Percentiles rank a stretch among this genome's conserved stretches.
phyloP scores from a whole-genome alignment of 2,329 filamentous ascomycete genomes.

The Raffaelea albimanens region DNA sequence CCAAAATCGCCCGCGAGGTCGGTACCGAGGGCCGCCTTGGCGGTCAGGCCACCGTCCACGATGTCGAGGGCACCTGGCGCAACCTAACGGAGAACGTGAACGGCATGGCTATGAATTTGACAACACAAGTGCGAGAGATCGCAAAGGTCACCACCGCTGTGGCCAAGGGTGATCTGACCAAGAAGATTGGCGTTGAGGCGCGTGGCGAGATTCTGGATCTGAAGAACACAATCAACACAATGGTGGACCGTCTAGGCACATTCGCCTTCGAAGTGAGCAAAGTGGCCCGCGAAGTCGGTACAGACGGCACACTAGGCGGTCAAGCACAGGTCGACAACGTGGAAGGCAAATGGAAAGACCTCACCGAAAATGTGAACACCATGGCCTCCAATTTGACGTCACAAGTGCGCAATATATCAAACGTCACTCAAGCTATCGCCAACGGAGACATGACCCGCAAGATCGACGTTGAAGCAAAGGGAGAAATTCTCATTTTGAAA shows the following conservation, averaged over 20 bases:
- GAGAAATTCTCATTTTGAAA: conserved; percentile 88
- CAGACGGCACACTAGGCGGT: conserved; percentile 86
- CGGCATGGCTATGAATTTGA: conserved; percentile 97
- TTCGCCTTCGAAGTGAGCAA: conserved; percentile 97
- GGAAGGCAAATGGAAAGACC: conserved; percentile 95
- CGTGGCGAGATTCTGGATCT: conserved; percentile 90
- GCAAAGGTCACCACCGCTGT: conserved; percentile 94
- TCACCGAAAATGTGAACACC: conserved; percentile 82
- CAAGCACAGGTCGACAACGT: conserved; percentile 92
- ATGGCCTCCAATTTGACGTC: conserved; percentile 61
- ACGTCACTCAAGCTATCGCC: conserved; percentile 89
- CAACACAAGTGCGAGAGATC: conserved; percentile 95
- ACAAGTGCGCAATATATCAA: conserved; percentile 83
- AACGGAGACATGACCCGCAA: conserved; percentile 94
- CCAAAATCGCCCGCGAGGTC: conserved; percentile 91
- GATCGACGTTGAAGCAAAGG: conserved; percentile 89
- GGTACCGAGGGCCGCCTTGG: conserved; percentile 90
- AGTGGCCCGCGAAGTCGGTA: conserved; percentile 90
- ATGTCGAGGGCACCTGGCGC: conserved; percentile 95
- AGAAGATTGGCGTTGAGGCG: conserved; percentile 91
- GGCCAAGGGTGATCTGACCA: conserved; percentile 84
- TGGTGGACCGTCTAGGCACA: conserved; percentile 93
- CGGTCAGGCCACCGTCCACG: conserved; percentile 90
- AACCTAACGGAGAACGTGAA: conserved; percentile 95
- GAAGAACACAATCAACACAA: conserved; percentile 97